Percentiles rank a stretch among this genome's conserved stretches.
phyloP scores from a whole-genome alignment of 768 basidiomycete genomes.

The Auriscalpium vulgare region DNA sequence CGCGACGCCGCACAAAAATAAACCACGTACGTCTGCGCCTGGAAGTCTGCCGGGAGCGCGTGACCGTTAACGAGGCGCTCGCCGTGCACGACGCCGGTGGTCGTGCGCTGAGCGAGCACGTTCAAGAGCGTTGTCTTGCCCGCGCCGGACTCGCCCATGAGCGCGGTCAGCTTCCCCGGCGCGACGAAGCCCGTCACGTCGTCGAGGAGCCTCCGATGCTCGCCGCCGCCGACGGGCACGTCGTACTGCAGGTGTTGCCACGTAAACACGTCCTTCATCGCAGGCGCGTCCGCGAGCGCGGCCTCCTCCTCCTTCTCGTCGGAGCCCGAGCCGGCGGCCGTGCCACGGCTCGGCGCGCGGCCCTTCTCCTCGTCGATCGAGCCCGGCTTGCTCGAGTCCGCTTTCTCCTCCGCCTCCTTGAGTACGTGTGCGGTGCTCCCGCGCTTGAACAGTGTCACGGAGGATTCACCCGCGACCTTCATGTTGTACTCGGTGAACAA shows the following conservation, averaged over 20 bases:
- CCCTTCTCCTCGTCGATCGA: constrained; percentile 23
- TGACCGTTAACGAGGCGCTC: constrained; percentile 39
- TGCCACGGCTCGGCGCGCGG: background rate
- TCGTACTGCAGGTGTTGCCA: constrained; percentile 70
- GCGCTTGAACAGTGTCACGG: constrained; percentile 60
- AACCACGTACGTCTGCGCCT: constrained; percentile 42
- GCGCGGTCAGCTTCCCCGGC: constrained; percentile 72
- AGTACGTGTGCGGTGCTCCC: constrained; percentile 28
- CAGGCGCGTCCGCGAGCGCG: constrained; percentile 7
- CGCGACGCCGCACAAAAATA: constrained; percentile 27
- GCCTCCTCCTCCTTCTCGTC: constrained; percentile 5
- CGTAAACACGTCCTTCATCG: constrained; percentile 59
- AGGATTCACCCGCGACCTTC: constrained; percentile 24
- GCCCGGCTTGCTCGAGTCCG: background rate
- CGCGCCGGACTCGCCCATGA: constrained; percentile 59
- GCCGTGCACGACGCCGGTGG: constrained; percentile 31
- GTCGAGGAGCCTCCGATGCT: constrained; percentile 45
- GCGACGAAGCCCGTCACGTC: constrained; percentile 74
- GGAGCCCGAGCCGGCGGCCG: background rate
- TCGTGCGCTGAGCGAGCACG: constrained; percentile 36
- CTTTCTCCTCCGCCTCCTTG: constrained; percentile 9
- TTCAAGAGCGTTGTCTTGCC: constrained; percentile 48
- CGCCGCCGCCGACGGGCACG: constrained; percentile 43
- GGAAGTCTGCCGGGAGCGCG: constrained; percentile 38
- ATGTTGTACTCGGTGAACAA: constrained; percentile 51